Conservation (phyloP, 331 rosid species). For the Acacia pycnantha region DNA sequence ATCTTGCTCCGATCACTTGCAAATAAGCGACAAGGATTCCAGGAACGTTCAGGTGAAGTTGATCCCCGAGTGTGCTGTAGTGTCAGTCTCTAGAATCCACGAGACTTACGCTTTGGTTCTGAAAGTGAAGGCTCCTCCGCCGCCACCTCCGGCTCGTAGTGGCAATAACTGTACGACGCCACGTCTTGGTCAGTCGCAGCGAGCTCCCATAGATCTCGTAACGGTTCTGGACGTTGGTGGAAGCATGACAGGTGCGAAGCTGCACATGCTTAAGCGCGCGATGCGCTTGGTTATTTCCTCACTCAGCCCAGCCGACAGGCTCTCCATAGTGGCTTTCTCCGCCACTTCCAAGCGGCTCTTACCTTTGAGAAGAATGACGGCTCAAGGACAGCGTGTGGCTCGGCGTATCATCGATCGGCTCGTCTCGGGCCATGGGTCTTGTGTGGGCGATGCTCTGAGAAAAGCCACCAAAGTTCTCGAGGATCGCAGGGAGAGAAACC, state of each 20-base stretch:
- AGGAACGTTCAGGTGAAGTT: conserved; percentile 64
- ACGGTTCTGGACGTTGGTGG: conserved; percentile 85
- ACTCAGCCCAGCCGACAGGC: conserved; percentile 73
- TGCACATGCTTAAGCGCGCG: conserved; percentile 87
- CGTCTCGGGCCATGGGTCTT: conserved; percentile 50
- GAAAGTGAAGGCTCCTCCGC: conserved; percentile 67
- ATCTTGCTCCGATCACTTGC: conserved; percentile 41
- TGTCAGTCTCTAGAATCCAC: conserved; percentile 51
- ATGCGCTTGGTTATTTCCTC: conserved; percentile 86
- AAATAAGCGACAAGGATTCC: conserved; percentile 30
- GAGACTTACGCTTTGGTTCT: conserved; percentile 69
- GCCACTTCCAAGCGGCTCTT: conserved; percentile 56
- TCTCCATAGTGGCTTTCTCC: conserved; percentile 83
- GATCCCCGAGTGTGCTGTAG: conserved; percentile 70
- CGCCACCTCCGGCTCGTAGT: conserved; percentile 12
- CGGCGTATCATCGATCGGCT: conserved; percentile 68
- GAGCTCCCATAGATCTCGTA: conserved; percentile 87
- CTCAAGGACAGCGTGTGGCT: conserved; percentile 70
- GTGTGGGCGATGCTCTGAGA: conserved; percentile 65
- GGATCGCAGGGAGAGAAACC: conserved; percentile 83
- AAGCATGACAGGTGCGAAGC: conserved; percentile 77
- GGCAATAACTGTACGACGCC: conserved; percentile 22
- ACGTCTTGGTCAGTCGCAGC: conserved; percentile 40
- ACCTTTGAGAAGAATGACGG: conserved; percentile 72
- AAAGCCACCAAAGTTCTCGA: conserved; percentile 80